These are phyloP conservation scores for Aureobasidium sp. DNA, from an alignment of 2,329 filamentous ascomycete genomes.

Conservation along the genomic window DNA sequence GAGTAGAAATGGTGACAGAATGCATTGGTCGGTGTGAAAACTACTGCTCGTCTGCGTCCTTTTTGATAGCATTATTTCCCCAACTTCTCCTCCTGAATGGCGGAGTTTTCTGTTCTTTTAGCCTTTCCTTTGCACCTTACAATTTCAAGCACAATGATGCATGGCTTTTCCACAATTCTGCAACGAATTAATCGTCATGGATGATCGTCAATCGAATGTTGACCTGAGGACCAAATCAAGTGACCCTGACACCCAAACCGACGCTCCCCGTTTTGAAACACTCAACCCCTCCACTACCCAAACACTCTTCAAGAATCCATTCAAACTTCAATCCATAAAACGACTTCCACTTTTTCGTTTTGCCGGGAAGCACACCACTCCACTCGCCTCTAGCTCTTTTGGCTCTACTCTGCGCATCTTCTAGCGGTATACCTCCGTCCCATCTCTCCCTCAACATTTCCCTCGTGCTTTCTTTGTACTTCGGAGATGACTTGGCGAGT, in stretches of 20 bases:
- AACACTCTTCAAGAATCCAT: slow-evolving; percentile 64
- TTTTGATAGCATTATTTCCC: background rate
- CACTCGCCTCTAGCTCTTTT: slow-evolving; percentile 52
- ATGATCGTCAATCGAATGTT: too few relatives aligned
- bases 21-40: background rate
- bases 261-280: slow-evolving; percentile 69
- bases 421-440: slow-evolving; percentile 56
- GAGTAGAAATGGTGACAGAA: slow-evolving; percentile 35
- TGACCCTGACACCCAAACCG: slow-evolving; percentile 52
- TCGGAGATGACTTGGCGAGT: slow-evolving; percentile 48
- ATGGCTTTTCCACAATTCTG: too few relatives aligned
- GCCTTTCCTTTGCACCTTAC: too few relatives aligned
- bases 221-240: background rate
- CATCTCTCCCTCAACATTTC: slow-evolving; percentile 59
- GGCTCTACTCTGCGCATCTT: slow-evolving; percentile 39
- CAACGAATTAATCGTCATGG: too few relatives aligned
- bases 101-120: too few relatives aligned
- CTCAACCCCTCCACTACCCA: slow-evolving; percentile 64
- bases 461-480: slow-evolving; percentile 58
- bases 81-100: too few relatives aligned
- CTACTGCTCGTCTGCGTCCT: background rate
- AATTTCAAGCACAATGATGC: too few relatives aligned
- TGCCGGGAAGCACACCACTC: slow-evolving; percentile 50
- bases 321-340: slow-evolving; percentile 64
- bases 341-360: slow-evolving; percentile 62